Evolutionary conservation across 1,284 basidiomycete genomes (phyloP), one percentile per base, ranked within the genome.

Genomic region (Leucoagaricus sp.): DNA sequence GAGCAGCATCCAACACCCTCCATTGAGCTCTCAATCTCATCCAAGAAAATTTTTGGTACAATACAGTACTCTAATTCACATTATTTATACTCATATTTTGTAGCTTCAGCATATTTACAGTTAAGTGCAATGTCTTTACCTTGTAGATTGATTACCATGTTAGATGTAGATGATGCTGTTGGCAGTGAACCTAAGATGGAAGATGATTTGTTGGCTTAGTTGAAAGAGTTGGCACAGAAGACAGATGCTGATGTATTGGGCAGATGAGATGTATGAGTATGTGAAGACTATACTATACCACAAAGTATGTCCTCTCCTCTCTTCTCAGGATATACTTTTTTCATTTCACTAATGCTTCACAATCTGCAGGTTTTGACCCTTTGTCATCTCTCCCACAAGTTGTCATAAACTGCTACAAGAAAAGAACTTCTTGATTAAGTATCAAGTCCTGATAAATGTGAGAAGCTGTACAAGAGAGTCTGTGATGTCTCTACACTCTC

Each of bases 181-280:
- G n/a, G 36, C 23, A 47, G 46, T 26, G 47, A 40, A 12, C 70
- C 73, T 47, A 72, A 76, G 0, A 76, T 89, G 50, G 95, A 98
- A 64, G 91, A 93, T 58, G 84, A 85, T 57, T 72, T 98, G 7
- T 75, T 98, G 9, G 83, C 78, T 2, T 71, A 74, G 19, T 76
- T 98, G 38, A 95, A 98, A 68, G 92, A 96, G 61, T 73, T 95
- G 0, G 96, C 94, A 8, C 94, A 97, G 78, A 98, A 98, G 81
- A 95, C 96, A 21, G 91, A 93, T 96, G 34, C 75, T 98, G 54
- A 91, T 90, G 52, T 89, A 93, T 61, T 96, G 96, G 83, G 96
- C 93, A 34, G 96, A 98, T 72, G 86, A 90, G 69, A 93, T 95
- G 83, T 89, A 96, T 60, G 86, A 92, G 53, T 86, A 85, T 71